These are phyloP conservation scores for Epichloe festucae DNA, from an alignment of 2,329 filamentous ascomycete species.

Conservation along the genomic window DNA sequence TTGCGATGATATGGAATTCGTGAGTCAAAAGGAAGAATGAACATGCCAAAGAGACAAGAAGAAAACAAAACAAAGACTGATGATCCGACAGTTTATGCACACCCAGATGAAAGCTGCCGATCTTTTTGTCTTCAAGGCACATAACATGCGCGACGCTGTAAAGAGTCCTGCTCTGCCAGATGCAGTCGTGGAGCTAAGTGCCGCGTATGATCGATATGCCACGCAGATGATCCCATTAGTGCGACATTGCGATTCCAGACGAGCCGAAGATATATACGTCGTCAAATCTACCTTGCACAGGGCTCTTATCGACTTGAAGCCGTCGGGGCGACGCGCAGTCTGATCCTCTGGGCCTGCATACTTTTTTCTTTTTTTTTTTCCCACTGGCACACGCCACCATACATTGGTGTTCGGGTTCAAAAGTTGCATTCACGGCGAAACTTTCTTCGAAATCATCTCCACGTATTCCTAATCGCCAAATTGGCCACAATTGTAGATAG, in stretches of 20 bases:
- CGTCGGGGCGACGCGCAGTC: background rate
- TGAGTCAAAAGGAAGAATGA: background rate
- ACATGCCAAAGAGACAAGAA: background rate
- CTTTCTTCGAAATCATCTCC: too few relatives aligned
- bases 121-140: slow-evolving; percentile 1
- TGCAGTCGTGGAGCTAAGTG: background rate
- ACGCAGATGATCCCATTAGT: background rate
- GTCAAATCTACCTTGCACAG: slow-evolving; percentile 1
- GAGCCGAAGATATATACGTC: background rate
- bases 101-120: background rate
- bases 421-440: too few relatives aligned
- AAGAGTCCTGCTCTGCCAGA: background rate
- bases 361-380: too few relatives aligned
- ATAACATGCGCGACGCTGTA: background rate
- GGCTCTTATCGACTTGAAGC: background rate
- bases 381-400: too few relatives aligned
- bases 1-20: background rate
- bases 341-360: background rate
- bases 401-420: too few relatives aligned
- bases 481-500: too few relatives aligned
- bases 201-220: background rate
- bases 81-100: background rate
- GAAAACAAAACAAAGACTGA: too few relatives aligned
- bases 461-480: too few relatives aligned
- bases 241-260: background rate